Evolutionary conservation across 1,284 basidiomycete species (phyloP), one percentile per base, ranked within the genome.

Genomic region (Trichosporon inkin): DNA sequence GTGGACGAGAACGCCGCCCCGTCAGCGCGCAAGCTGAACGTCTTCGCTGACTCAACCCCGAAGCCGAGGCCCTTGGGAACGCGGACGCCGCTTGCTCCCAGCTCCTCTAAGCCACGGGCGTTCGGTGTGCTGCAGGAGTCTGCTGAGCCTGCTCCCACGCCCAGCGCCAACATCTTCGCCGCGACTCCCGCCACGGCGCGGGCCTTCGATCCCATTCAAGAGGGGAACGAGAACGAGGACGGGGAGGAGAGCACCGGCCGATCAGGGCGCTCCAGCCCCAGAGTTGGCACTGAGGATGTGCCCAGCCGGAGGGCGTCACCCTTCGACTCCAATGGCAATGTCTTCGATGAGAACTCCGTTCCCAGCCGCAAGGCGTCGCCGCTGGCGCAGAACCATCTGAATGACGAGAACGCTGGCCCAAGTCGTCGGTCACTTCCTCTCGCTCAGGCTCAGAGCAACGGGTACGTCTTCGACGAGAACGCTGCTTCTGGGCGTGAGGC

Each of bases 31-130:
- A 70, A 69, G 35, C 66, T 74, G 59, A 72, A 71, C 59, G 68
- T 78, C 44, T 78, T 76, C 59, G 64, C 64, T 17, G 73, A 74
- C n/a, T 74, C 76, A 3, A 74, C 76, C 8, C 71, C 72, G 2
- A 49, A 49, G 16, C 68, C 69, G 40, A 70, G 68, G 14, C 73
- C 75, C 8, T 55, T 74, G 28, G 66, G 66, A 0, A n/a, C 56
- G 7, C 62, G 67, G 16, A 67, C 70, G 3, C 68, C 71, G 4
- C 56, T 67, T 4, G 67, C 64, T 10, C 56, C 67, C 7, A 63
- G 64, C 17, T 54, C 66, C 20, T 56, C 67, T 0, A 68, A 68
- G 35, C 68, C 75, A 11, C 61, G 65, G 6, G 63, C 69, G 4
- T 75, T 78, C 44, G 70, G 67, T 5, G 64, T 77, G 8, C 73